Evolutionary conservation across 192 early-diverging fungal species (phyloP).

Genomic region (Gonapodya sp.): DNA sequence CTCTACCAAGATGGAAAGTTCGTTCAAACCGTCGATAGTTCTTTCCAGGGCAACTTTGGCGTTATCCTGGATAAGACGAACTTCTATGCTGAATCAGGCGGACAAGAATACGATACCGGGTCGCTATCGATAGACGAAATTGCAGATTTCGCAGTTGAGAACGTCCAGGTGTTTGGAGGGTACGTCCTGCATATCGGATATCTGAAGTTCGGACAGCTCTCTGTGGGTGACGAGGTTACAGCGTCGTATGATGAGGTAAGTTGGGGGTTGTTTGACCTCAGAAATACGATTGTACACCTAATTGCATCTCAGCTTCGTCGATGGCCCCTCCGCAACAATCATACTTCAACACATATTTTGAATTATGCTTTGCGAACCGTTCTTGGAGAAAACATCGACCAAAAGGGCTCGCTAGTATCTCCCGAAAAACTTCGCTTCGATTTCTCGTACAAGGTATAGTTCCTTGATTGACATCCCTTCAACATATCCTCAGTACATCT

Average conservation of each 20-base stretch:
- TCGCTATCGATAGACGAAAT: slow-evolving; percentile 71
- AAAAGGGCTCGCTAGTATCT: slow-evolving; percentile 91
- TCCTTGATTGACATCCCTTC: background rate
- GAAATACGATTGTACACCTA: background rate
- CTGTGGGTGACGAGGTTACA: slow-evolving; percentile 58
- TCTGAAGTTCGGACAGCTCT: slow-evolving; percentile 77
- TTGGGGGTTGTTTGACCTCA: background rate
- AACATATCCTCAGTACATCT: slow-evolving; percentile 22
- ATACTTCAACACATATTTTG: slow-evolving; percentile 90
- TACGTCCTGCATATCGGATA: slow-evolving; percentile 94
- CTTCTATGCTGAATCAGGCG: slow-evolving; percentile 97
- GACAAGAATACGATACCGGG: slow-evolving; percentile 90
- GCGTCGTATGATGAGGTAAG: slow-evolving; percentile 70
- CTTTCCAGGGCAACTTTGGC: slow-evolving; percentile 62
- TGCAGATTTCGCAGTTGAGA: slow-evolving; percentile 82
- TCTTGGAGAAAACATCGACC: slow-evolving; percentile 69
- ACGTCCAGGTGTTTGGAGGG: slow-evolving; percentile 86
- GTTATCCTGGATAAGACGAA: slow-evolving; percentile 89
- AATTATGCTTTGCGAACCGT: slow-evolving; percentile 88
- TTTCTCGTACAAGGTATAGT: slow-evolving; percentile 65
- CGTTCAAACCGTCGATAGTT: slow-evolving; percentile 31
- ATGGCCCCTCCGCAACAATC: slow-evolving; percentile 87
- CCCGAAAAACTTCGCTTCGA: slow-evolving; percentile 96
- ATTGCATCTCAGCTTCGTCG: slow-evolving; percentile 48
- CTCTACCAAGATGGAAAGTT: slow-evolving; percentile 55